phyloP scores from a whole-genome alignment of 768 basidiomycete genomes.

The Termitomyces sp. region DNA sequence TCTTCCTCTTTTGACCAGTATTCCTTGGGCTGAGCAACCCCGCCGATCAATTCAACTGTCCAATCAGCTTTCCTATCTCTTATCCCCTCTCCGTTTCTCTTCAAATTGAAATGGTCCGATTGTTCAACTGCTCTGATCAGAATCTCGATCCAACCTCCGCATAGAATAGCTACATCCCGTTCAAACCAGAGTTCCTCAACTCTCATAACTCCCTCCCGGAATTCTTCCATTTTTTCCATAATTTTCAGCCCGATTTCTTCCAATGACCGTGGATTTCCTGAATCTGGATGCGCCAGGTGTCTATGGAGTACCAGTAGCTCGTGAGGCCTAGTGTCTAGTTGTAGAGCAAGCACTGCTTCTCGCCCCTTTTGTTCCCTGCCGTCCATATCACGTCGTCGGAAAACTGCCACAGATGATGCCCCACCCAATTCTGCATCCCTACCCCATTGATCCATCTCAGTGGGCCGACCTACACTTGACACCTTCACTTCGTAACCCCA shows the following conservation, averaged over 20 bases:
- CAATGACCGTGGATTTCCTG: slow-evolving; percentile 36
- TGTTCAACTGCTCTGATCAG: slow-evolving; percentile 42
- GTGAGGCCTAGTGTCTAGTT: slow-evolving; percentile 29
- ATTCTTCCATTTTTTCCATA: slow-evolving; percentile 48
- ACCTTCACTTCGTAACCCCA: slow-evolving; percentile 73
- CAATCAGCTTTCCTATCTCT: slow-evolving; percentile 29
- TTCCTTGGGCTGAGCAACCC: slow-evolving; percentile 20
- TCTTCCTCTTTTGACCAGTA: slow-evolving; percentile 26
- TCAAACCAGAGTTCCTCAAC: slow-evolving; percentile 50
- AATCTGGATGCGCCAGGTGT: slow-evolving; percentile 46
- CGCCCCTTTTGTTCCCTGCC: slow-evolving; percentile 35
- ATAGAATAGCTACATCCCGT: slow-evolving; percentile 37
- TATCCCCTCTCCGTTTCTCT: slow-evolving; percentile 28
- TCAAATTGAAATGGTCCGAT: slow-evolving; percentile 32
- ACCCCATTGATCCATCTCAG: slow-evolving; percentile 66
- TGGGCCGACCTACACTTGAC: slow-evolving; percentile 52
- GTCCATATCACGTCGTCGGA: slow-evolving; percentile 38
- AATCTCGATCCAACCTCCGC: slow-evolving; percentile 60
- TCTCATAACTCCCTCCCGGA: slow-evolving; percentile 41
- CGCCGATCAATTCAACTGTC: slow-evolving; percentile 42
- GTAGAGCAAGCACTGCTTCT: slow-evolving; percentile 21
- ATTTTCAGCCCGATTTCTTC: slow-evolving; percentile 45
- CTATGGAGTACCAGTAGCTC: slow-evolving; percentile 38
- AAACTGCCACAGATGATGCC: slow-evolving; percentile 64
- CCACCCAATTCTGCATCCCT: slow-evolving; percentile 58